phyloP scores from a whole-genome alignment of 331 rosid species.

The Acacia pycnantha region DNA sequence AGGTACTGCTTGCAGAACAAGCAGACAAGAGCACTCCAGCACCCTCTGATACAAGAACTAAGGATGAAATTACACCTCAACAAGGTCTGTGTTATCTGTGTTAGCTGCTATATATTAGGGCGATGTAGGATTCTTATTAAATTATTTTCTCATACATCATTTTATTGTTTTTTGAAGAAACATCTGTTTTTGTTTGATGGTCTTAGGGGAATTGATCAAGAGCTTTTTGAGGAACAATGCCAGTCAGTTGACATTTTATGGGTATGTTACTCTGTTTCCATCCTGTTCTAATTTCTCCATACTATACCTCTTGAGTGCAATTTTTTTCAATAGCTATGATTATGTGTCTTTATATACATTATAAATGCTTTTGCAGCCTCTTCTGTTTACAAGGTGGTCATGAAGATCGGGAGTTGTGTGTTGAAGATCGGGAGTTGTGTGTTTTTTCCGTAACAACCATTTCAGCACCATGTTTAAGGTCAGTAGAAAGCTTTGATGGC shows the following conservation, averaged over 20 bases:
- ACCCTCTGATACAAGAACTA: constrained; percentile 38
- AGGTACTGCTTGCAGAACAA: constrained; percentile 79
- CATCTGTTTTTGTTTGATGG: constrained; percentile 34
- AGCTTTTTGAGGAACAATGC: constrained; percentile 89
- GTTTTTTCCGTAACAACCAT: constrained; percentile 97
- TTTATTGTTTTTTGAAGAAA: constrained; percentile 16
- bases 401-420: constrained; percentile 93
- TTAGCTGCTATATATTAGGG: constrained; percentile 8
- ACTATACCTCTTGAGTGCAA: constrained; percentile 6
- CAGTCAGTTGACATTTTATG: constrained; percentile 84
- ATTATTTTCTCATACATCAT: background rate
- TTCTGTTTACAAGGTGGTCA: constrained; percentile 96
- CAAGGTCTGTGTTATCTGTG: constrained; percentile 58
- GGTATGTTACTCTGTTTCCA: constrained; percentile 47
- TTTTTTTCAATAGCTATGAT: constrained; percentile 16
- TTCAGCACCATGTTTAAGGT: constrained; percentile 99
- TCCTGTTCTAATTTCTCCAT: constrained; percentile 11
- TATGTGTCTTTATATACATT: constrained; percentile 11
- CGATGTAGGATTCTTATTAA: constrained; percentile 10
- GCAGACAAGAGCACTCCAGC: constrained; percentile 62
- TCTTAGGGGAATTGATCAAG: constrained; percentile 78
- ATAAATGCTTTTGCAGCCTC: constrained; percentile 62
- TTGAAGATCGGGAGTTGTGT: constrained; percentile 92
- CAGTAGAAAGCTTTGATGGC: constrained; percentile 32
- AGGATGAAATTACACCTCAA: constrained; percentile 68